Conservation (phyloP, 805 yeast genomes). For the Citeromyces matritensis region DNA sequence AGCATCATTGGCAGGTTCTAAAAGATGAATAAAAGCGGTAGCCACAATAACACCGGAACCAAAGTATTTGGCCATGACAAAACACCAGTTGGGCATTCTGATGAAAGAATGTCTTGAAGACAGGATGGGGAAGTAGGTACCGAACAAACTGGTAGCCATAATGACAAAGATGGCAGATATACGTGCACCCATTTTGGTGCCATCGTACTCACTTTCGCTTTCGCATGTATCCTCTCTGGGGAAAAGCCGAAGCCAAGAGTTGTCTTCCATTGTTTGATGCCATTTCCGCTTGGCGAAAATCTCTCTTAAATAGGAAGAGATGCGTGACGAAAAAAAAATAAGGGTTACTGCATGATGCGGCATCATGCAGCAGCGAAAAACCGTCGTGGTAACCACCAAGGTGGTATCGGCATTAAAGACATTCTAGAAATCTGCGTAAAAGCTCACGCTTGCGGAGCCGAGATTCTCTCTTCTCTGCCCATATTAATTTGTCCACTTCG, state of each 20-base stretch:
- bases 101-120: constrained; percentile 45
- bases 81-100: constrained; percentile 44
- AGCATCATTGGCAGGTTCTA: constrained; percentile 53
- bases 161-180: constrained; percentile 52
- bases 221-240: constrained; percentile 9
- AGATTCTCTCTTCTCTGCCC: constrained; percentile 15
- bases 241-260: neutral
- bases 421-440: too few relatives aligned
- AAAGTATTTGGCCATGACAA: constrained; percentile 57
- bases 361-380: too few relatives aligned
- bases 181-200: constrained; percentile 22
- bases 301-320: too few relatives aligned
- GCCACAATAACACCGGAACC: constrained; percentile 80
- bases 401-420: too few relatives aligned
- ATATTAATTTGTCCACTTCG: constrained; percentile 23
- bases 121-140: constrained; percentile 43
- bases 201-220: constrained; percentile 7
- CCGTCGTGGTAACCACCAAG: too few relatives aligned
- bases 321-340: too few relatives aligned
- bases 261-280: too few relatives aligned
- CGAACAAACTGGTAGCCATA: constrained; percentile 37
- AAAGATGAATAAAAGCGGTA: constrained; percentile 64
- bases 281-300: too few relatives aligned
- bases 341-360: too few relatives aligned
- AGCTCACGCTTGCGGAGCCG: too few relatives aligned